Evolutionary conservation across 202 grass and related monocot species (phyloP), one percentile per base, ranked within the genome.

Genomic region (Dendrocalamus latiflorus): DNA sequence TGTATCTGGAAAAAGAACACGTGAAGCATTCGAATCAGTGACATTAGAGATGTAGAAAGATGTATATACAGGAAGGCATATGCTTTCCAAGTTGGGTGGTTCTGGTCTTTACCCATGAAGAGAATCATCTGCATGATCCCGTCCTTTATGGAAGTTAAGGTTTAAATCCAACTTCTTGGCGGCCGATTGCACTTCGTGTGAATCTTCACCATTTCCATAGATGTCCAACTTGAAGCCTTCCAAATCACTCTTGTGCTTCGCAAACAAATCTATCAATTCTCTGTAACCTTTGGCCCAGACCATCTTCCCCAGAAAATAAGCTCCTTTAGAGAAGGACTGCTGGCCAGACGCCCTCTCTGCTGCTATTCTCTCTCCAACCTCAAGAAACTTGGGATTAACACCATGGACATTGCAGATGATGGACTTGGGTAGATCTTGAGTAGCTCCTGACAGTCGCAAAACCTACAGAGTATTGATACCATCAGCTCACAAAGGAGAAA

Each of bases 221-320:
- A 94, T 82, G 68, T 97, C 90, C 90, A 94, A 73, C 64, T 90
- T 94, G 77, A 94, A 86, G 14, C 85, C 92, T 38, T 91, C 87
- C 38, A 94, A 74, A 74, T 92, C 94, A 28, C 83, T 89, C 83
- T 91, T 97, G 74, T 92, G 85, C 72, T 94, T 94, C 4, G 78
- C 81, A 17, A 84, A 86, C 77, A 97, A 83, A 84, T 97, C 83
- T 79, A 94, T 94, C 39, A 97, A 56, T 47, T 97, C 92, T 63
- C 83, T 89, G 77, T 97, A 94, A 56, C 91, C 94, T 86, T 97
- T 94, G 64, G 94, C 92, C 94, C 94, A 97, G 3, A 97, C 94
- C 94, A 97, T 97, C 88, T 97, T 97, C 74, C 94, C 91, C 4
- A 94, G 80, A 74, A 94, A 97, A 84, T 97, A 97, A 78, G 92